These are phyloP conservation scores for Cytospora mali DNA, from an alignment of 2,329 filamentous ascomycete genomes.

Conservation along the genomic window DNA sequence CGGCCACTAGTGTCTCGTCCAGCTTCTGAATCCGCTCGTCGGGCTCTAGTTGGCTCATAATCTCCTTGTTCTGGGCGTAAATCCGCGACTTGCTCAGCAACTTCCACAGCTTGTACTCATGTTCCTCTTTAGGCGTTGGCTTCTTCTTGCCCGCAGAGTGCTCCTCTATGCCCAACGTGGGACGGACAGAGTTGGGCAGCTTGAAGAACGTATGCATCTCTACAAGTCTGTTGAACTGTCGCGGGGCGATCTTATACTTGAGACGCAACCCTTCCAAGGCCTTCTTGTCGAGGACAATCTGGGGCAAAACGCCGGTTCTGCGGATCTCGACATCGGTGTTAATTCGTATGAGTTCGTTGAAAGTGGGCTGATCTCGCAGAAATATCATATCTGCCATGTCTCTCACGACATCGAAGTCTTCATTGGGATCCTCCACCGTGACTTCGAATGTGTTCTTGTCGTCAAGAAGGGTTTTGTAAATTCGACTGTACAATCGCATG, in stretches of 20 bases:
- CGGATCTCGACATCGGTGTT: slow-evolving; percentile 55
- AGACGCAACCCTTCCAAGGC: slow-evolving; percentile 59
- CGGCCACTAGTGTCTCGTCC: slow-evolving; percentile 66
- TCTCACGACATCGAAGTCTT: slow-evolving; percentile 78
- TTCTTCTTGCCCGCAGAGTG: slow-evolving; percentile 37
- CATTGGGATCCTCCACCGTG: slow-evolving; percentile 92
- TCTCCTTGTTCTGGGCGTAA: slow-evolving; percentile 73
- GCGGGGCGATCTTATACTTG: slow-evolving; percentile 69
- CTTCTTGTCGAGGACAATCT: slow-evolving; percentile 59
- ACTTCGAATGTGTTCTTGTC: slow-evolving; percentile 76
- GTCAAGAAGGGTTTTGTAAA: slow-evolving; percentile 71
- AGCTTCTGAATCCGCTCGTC: slow-evolving; percentile 72
- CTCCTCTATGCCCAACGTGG: slow-evolving; percentile 46
- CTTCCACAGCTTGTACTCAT: slow-evolving; percentile 71
- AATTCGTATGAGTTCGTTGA: slow-evolving; percentile 55
- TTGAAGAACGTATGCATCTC: slow-evolving; percentile 74
- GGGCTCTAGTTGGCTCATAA: slow-evolving; percentile 69
- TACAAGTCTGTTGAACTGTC: slow-evolving; percentile 75
- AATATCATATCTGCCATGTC: slow-evolving; percentile 73
- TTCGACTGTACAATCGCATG: slow-evolving; percentile 75
- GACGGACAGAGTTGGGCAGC: slow-evolving; percentile 59
- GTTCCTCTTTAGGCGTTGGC: slow-evolving; percentile 59
- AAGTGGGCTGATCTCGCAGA: slow-evolving; percentile 61
- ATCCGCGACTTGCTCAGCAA: slow-evolving; percentile 76
- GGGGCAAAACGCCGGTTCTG: slow-evolving; percentile 49